Evolutionary conservation across 441 rosid genomes (phyloP), one percentile per base, ranked within the genome.

Genomic region (Geranium incanum): DNA sequence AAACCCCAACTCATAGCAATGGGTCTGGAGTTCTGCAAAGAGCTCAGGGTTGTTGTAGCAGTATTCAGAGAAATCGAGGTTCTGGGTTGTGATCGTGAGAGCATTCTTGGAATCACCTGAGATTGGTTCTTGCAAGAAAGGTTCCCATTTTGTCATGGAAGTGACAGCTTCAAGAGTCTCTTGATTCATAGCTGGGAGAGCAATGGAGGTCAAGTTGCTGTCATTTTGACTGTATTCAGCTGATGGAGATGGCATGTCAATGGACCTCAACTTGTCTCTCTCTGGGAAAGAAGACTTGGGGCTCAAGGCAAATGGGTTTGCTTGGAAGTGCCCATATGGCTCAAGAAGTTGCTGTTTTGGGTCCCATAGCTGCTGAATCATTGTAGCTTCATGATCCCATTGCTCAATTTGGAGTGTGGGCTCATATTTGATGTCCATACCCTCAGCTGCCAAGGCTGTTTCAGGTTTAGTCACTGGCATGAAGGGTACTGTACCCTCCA

Each of bases 111-210:
- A 8, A 62, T 62, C 66, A 21, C 66, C 36, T 33, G 36, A 62
- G 5, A 62, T n/a, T 1, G 37, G 66, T 3, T 62, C 66, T 62
- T 62, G 66, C 37, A 62, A 28, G 36, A 62, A 62, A 62, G 66
- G 66, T 13, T 62, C 66, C 66, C 66, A 62, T 28, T 62, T 62
- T 19, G 66, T 62, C 66, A 62, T 62, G 66, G 36, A 62, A 62
- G 66, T 11, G 3, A 62, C 66, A 21, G 66, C 66, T 12, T 62
- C 66, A 4, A 62, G 66, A 62, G 66, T 62, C 28, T 23, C 66
- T 62, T n/a, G 66, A 62, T 62, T 62, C 66, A 62, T 62, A 3
- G 66, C 28, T 4, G 66, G 66, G 66, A 8, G 66, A 62, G 66
- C 15, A 62, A 23, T 62, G 66, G 66, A 62, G 66, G 36, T 62